Conservation (phyloP, 495 filamentous ascomycete genomes). For the Cudoniella acicularis region DNA sequence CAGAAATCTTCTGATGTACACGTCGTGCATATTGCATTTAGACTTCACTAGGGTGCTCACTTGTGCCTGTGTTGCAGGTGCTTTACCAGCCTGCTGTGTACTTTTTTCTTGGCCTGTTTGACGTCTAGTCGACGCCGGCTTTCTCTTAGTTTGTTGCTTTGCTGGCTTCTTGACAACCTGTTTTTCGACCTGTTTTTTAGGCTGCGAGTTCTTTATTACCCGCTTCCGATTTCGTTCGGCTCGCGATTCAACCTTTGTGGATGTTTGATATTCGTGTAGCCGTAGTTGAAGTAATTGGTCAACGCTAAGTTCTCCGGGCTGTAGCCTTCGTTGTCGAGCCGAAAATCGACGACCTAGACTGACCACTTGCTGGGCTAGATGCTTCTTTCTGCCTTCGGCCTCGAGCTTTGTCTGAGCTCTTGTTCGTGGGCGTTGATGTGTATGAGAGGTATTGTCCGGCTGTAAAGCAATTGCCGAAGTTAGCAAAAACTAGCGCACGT, state of each 20-base stretch:
- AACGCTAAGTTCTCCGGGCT: background rate
- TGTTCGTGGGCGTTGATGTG: background rate
- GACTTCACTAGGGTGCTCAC: background rate
- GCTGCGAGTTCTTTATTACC: background rate
- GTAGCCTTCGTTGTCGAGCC: background rate
- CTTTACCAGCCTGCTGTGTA: background rate
- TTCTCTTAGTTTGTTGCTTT: background rate
- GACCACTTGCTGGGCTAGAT: background rate
- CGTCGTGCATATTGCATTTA: background rate
- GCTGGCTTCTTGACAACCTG: background rate
- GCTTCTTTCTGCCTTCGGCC: background rate
- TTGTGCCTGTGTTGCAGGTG: background rate
- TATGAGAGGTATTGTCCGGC: background rate
- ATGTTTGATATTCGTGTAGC: background rate
- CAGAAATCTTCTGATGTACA: background rate
- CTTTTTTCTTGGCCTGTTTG: background rate
- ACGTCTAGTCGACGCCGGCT: background rate
- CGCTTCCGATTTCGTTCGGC: background rate
- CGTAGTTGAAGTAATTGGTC: background rate
- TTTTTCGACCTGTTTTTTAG: background rate
- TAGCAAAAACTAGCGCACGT: background rate
- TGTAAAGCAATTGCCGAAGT: background rate
- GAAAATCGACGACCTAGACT: background rate
- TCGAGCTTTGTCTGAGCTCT: background rate
- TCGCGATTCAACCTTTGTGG: background rate